Base-by-base conservation (phyloP, 345 rosid species). In the Draba incana region DNA sequence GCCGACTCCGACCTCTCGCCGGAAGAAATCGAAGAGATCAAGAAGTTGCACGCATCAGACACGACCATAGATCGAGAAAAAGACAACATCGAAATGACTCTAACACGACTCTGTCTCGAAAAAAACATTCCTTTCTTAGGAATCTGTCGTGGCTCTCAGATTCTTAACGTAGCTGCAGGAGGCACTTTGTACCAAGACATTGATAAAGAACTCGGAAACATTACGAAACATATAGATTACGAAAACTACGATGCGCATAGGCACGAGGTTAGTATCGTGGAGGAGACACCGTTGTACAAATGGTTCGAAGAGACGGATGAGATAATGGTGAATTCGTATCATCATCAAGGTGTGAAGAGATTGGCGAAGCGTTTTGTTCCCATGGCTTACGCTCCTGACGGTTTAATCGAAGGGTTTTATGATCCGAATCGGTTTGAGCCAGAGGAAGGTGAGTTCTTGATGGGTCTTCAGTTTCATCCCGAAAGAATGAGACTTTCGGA, bases 61-160 rank as follows among this genome's bases (percentile, higher is more conserved):
- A 81, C 85, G 8, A 64, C 69, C 33, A 84, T 84, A 44, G 88
- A 88, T 31, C 71, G 37, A 54, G 88, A 88, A 60, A 88, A 84
- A 74, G 88, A 88, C 57, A 75, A 77, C 41, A 85, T 88, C 15
- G 90, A 88, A 62, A 51, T 84, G 8, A 71, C 84, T 54, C 77
- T 88, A 0, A 86, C 94, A 3, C 81, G 63, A 68, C 84, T 84
- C 11, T 85, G 94, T 74, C 84, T 85, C 11, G 81, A 84, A 35
- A 78, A 83, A 69, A 82, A 80, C 81, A 85, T 88, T 37, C 88
- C 88, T 1, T 82, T 75, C 51, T 71, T 88, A 38, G 94, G 90
- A 8, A 88, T 85, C 2, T 88, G 90, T 66, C 82, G 94, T 61
- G 94, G 94, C 10, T 85, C 94, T 12, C 87, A 88, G 61, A 80